A percentile compares a stretch with the other conserved stretches of the same genome.
phyloP scores from a whole-genome alignment of 352 stramenopile species.

The Phytopythium delawarense region DNA sequence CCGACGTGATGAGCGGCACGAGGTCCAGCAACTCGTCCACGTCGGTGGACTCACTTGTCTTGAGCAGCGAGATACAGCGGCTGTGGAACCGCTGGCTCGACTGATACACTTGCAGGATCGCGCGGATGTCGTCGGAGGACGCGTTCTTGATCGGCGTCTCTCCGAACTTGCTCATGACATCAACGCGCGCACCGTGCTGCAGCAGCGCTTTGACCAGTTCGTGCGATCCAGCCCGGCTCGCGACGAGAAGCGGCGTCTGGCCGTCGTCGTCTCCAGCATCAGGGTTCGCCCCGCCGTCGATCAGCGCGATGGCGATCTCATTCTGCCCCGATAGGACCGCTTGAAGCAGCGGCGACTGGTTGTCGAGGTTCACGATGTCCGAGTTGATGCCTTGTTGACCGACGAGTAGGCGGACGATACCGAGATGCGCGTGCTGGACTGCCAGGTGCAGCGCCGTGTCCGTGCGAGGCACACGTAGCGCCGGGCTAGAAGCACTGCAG shows the following conservation, averaged over 20 bases:
- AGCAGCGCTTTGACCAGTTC: slow-evolving; percentile 4
- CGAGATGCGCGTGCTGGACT: slow-evolving; percentile 4
- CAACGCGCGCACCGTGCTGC: slow-evolving; percentile 4
- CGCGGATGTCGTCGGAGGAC: slow-evolving; percentile 2
- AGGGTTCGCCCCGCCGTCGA: slow-evolving; percentile 1
- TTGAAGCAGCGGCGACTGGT: neutral
- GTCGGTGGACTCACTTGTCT: slow-evolving; percentile 8
- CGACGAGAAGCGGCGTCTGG: slow-evolving; percentile 1
- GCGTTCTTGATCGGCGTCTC: slow-evolving; percentile 2
- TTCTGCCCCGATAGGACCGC: neutral
- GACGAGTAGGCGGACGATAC: neutral
- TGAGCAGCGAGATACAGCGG: slow-evolving; percentile 1
- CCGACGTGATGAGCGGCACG: slow-evolving; percentile 25
- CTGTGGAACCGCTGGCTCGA: slow-evolving; percentile 6
- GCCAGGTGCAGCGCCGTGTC: slow-evolving; percentile 7
- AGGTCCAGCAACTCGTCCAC: slow-evolving; percentile 13
- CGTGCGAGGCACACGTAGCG: neutral
- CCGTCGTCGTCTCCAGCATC: slow-evolving; percentile 7
- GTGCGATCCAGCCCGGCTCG: neutral
- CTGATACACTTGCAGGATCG: slow-evolving; percentile 2
- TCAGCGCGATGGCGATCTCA: slow-evolving; percentile 4
- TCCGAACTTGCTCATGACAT: slow-evolving; percentile 6
- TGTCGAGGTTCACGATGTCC: neutral
- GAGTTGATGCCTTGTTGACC: neutral
- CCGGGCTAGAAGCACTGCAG: neutral